These are phyloP conservation scores for Rostrohypoxylon terebratum DNA, from an alignment of 495 filamentous ascomycete genomes.

Conservation along the genomic window DNA sequence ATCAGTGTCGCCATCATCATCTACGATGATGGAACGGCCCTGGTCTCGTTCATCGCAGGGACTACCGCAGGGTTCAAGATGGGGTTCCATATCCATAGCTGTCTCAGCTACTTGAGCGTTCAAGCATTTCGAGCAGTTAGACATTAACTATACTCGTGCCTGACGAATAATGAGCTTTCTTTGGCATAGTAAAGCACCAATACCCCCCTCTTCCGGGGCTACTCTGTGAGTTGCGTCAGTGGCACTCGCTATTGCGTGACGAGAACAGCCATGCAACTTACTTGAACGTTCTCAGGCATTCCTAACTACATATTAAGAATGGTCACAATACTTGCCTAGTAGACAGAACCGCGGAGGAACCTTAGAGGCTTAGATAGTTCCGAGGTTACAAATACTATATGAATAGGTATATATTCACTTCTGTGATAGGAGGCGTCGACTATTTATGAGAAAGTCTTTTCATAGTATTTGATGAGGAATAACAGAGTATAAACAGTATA, in stretches of 20 bases:
- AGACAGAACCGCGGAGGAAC: no score
- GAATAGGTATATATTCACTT: no score
- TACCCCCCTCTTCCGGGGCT: conserved; percentile 12
- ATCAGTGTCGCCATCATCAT: conserved; percentile 26
- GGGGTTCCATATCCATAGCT: background rate
- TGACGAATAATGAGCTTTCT: background rate
- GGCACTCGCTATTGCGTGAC: conserved; percentile 30
- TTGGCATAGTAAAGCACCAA: background rate
- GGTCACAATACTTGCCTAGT: no score
- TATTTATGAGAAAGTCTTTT: no score
- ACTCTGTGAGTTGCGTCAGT: conserved; percentile 11
- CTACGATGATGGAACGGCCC: conserved; percentile 29
- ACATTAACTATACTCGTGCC: background rate
- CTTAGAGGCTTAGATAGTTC: no score
- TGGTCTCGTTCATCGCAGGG: background rate
- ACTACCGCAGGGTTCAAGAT: conserved; percentile 1
- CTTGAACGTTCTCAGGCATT: background rate
- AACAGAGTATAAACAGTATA: no score
- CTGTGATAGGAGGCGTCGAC: no score
- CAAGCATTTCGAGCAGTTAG: no score
- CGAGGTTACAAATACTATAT: no score
- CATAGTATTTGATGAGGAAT: no score
- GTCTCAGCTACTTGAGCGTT: background rate
- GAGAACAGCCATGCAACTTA: background rate
- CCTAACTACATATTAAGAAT: no score